Conservation (phyloP, 1,284 basidiomycete species). For the Somion occarium region DNA sequence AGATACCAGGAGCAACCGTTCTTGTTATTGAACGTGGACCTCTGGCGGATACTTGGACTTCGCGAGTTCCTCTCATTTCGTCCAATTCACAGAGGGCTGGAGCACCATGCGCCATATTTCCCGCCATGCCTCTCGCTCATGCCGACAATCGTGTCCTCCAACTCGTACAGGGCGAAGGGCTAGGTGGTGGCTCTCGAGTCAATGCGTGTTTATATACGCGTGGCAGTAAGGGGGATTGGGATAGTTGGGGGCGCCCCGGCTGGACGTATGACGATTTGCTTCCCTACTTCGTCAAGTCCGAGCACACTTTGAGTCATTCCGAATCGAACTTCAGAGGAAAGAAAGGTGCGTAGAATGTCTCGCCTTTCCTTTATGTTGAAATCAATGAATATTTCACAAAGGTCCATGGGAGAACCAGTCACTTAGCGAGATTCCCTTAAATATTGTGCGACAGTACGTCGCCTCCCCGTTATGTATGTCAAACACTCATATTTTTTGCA, state of each 20-base stretch:
- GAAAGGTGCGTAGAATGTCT: too few relatives aligned
- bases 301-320: neutral
- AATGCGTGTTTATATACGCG: conserved; percentile 34
- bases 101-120: neutral
- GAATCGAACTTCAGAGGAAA: neutral
- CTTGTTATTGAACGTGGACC: conserved; percentile 29
- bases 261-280: conserved; percentile 31
- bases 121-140: neutral
- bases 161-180: neutral
- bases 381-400: too few relatives aligned
- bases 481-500: neutral
- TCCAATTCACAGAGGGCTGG: neutral
- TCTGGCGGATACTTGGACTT: conserved; percentile 24
- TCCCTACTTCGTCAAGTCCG: conserved; percentile 28
- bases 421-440: neutral
- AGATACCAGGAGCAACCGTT: conserved; percentile 17
- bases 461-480: neutral
- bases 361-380: neutral
- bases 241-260: conserved; percentile 27
- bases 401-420: neutral
- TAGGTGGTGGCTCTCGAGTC: conserved; percentile 31
- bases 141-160: neutral
- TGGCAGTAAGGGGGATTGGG: conserved; percentile 28
- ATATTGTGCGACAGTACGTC: neutral
- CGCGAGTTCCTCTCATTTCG: conserved; percentile 29